Conservation (phyloP, 2,329 filamentous ascomycete genomes). For the Fusarium transvaalense region DNA sequence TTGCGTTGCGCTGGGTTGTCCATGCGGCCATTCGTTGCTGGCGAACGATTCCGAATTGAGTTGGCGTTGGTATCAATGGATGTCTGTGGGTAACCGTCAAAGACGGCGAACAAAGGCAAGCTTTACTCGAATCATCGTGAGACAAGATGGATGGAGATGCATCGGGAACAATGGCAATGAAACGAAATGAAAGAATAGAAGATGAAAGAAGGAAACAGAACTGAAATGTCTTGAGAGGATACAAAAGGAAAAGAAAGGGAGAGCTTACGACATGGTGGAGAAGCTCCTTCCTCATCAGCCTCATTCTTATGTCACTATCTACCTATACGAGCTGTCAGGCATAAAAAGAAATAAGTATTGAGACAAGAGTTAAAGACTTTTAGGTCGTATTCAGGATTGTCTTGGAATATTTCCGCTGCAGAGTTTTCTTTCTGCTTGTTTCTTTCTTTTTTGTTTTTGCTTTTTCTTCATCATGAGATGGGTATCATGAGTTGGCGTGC, state of each 20-base stretch:
- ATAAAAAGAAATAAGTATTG: background rate
- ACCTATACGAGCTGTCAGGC: slow-evolving; percentile 1
- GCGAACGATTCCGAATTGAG: slow-evolving; percentile 28
- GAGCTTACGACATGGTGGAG: slow-evolving; percentile 28
- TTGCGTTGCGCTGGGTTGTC: slow-evolving; percentile 8
- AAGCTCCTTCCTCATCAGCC: slow-evolving; percentile 23
- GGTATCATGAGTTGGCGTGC: background rate
- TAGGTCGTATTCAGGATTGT: background rate
- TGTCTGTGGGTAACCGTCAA: slow-evolving; percentile 2
- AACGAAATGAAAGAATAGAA: background rate
- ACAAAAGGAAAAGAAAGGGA: slow-evolving; percentile 9
- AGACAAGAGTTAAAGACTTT: background rate
- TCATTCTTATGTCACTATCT: slow-evolving; percentile 1
- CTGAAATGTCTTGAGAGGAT: background rate
- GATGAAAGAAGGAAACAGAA: background rate
- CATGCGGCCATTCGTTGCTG: slow-evolving; percentile 2
- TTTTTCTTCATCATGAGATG: background rate
- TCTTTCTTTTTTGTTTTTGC: background rate
- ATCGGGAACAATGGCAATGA: background rate
- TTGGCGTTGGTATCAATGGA: slow-evolving; percentile 7
- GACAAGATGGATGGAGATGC: background rate
- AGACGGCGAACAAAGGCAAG: slow-evolving; percentile 9
- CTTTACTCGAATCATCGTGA: background rate
- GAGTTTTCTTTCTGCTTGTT: background rate
- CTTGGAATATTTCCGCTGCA: background rate